These are phyloP conservation scores for Neurospora sp. DNA, from an alignment of 495 filamentous ascomycete genomes.

Conservation along the genomic window DNA sequence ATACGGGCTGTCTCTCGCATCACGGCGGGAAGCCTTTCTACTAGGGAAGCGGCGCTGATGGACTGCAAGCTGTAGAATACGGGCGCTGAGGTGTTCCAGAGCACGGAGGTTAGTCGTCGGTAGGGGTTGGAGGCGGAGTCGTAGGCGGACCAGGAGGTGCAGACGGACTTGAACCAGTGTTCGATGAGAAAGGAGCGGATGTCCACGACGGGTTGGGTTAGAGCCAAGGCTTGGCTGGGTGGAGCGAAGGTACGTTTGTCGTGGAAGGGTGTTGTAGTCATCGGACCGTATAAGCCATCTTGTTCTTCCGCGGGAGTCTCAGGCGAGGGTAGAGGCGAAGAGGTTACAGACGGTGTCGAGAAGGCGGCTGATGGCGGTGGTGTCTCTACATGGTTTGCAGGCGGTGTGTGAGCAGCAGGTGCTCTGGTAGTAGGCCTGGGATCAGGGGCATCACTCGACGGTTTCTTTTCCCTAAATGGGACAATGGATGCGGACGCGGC, in stretches of 20 bases:
- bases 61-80: constrained; percentile 22
- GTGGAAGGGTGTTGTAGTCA: not conserved
- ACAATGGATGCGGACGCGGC: constrained; percentile 23
- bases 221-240: not conserved
- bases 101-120: constrained; percentile 16
- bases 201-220: constrained; percentile 20
- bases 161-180: constrained; percentile 30
- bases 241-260: not conserved
- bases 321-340: constrained; percentile 3
- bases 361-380: constrained; percentile 1
- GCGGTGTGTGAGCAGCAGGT: not conserved
- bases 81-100: constrained; percentile 17
- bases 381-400: not conserved
- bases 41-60: constrained; percentile 24
- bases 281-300: too few species aligned
- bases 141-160: constrained; percentile 23
- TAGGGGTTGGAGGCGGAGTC: constrained; percentile 23
- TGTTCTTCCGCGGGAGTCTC: too few species aligned
- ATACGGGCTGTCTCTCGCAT: constrained; percentile 20
- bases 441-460: not conserved
- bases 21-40: constrained; percentile 23
- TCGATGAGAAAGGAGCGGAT: constrained; percentile 25
- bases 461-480: not conserved
- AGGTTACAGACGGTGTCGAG: not conserved
- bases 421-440: not conserved